phyloP scores from a whole-genome alignment of 495 filamentous ascomycete genomes.

The Penicillium coprophilum region DNA sequence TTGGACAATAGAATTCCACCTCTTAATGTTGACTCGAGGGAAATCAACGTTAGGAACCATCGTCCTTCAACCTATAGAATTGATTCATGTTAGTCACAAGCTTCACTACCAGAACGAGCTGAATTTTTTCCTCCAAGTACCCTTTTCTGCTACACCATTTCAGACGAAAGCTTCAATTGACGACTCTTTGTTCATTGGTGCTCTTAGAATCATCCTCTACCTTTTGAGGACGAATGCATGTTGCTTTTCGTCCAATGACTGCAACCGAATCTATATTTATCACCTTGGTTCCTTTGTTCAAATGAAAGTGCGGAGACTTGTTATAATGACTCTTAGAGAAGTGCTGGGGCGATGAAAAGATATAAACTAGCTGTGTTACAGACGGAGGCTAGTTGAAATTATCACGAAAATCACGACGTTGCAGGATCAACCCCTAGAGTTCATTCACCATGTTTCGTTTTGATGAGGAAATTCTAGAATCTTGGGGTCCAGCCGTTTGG shows the following conservation, averaged over 20 bases:
- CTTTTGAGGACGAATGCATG: not conserved
- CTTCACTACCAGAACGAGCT: not conserved
- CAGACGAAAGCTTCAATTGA: not conserved
- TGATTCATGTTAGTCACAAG: not conserved
- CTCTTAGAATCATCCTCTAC: not conserved
- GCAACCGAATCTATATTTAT: not conserved
- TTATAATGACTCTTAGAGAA: not conserved
- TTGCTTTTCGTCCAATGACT: not conserved
- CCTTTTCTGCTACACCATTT: not conserved
- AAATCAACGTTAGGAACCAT: not conserved
- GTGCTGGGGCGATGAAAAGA: not conserved
- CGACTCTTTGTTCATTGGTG: not conserved
- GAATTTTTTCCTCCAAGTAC: not conserved
- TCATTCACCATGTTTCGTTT: not conserved
- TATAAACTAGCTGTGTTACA: not conserved
- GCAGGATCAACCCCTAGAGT: not conserved
- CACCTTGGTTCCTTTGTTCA: not conserved
- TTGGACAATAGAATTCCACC: not conserved
- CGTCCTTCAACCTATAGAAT: not conserved
- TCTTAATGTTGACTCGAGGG: not conserved
- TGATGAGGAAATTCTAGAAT: not conserved
- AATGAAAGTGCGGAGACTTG: not conserved
- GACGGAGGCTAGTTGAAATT: not conserved
- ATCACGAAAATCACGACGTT: not conserved
- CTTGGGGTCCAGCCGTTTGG: slow-evolving; percentile 1